Evolutionary conservation across 176 grass and related monocot genomes (phyloP).

Genomic region (Phoenix roebelenii): DNA sequence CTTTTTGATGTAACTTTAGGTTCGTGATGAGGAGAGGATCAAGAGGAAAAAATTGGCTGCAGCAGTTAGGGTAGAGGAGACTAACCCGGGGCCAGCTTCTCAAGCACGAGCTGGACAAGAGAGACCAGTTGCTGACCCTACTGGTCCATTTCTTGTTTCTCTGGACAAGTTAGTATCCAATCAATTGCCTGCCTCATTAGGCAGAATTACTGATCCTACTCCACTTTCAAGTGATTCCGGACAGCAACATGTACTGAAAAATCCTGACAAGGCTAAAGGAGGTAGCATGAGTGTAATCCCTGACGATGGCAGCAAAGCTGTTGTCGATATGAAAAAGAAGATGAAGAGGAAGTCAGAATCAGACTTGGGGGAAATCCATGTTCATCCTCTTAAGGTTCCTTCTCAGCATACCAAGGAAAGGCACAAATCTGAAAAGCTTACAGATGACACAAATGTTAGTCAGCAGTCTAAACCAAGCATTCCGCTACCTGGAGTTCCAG

Average conservation of each 20-base stretch:
- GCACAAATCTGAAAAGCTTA: conserved; percentile 34
- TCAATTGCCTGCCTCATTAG: conserved; percentile 8
- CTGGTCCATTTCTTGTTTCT: conserved; percentile 2
- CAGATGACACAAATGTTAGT: conserved; percentile 37
- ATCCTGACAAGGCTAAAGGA: conserved; percentile 31
- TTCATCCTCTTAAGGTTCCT: conserved; percentile 32
- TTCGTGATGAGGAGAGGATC: conserved; percentile 59
- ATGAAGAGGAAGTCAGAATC: conserved; percentile 51
- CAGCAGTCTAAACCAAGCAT: not conserved
- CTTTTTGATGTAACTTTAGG: conserved; percentile 34
- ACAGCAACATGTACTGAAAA: conserved; percentile 36
- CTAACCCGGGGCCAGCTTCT: conserved; percentile 16
- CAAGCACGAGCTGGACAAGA: conserved; percentile 34
- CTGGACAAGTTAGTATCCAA: conserved; percentile 21
- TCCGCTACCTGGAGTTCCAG: not conserved
- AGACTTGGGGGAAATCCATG: conserved; percentile 33
- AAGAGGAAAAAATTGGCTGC: conserved; percentile 71
- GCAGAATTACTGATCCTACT: conserved; percentile 26
- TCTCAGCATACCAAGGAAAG: conserved; percentile 37
- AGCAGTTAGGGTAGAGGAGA: conserved; percentile 27
- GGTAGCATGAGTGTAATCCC: conserved; percentile 10
- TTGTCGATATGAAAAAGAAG: conserved; percentile 43
- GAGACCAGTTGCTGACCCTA: conserved; percentile 1
- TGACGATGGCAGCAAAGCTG: conserved; percentile 27
- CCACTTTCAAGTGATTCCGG: conserved; percentile 34